A percentile compares a stretch with the other conserved stretches of the same genome.
These are phyloP conservation scores for Prunella vulgaris DNA, from an alignment of 257 asterid species.

Conservation along the genomic window DNA sequence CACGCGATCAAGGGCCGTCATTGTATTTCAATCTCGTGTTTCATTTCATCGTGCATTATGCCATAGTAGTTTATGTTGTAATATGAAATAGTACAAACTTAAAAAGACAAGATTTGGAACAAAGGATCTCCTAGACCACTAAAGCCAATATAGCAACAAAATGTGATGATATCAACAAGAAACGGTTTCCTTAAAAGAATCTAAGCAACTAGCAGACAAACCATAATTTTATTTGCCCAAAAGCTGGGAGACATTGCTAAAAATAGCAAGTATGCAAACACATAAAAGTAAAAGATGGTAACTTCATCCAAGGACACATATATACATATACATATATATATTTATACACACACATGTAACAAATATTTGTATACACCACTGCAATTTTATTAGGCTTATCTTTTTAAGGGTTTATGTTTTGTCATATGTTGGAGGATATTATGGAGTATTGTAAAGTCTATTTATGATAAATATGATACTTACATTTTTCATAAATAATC, in stretches of 20 bases:
- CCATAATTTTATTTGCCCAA: background rate
- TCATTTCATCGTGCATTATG: background rate
- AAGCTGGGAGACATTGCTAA: background rate
- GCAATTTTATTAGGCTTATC: no score
- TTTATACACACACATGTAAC: no score
- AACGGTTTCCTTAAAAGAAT: background rate
- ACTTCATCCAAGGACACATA: background rate
- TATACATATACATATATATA: no score
- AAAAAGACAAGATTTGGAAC: no score
- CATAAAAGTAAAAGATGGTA: background rate
- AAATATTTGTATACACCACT: no score
- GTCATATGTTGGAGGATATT: no score
- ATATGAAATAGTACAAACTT: background rate
- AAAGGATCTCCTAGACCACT: background rate
- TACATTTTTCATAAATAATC: no score
- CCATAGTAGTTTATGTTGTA: background rate
- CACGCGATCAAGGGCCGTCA: background rate
- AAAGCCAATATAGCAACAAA: background rate
- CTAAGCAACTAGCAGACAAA: background rate
- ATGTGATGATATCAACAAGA: background rate
- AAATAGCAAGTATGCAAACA: background rate
- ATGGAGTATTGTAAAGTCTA: no score
- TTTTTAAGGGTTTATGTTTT: no score
- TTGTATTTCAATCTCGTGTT: background rate
- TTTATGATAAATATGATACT: no score